Base-by-base conservation (phyloP, 2,329 filamentous ascomycete genomes). In the Cytospora mali region DNA sequence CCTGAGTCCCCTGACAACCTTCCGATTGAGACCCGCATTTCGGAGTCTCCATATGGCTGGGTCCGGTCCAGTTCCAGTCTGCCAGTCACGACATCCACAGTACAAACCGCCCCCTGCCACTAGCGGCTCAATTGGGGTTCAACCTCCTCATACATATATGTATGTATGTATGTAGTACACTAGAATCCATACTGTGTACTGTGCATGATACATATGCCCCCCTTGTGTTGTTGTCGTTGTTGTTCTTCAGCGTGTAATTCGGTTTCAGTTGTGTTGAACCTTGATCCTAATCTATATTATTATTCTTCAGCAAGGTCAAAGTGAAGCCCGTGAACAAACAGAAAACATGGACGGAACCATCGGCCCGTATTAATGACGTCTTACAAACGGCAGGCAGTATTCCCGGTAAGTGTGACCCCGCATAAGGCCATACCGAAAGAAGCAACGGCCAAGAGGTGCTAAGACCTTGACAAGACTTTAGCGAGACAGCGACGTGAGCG, bases 11-110 rank as follows among this genome's bases (percentile, higher is more conserved):
- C 35, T 18, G n/a, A n/a, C n/a, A n/a, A n/a, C n/a, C n/a, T n/a
- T n/a, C n/a, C n/a, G n/a, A n/a, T n/a, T n/a, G n/a, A 16, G 39
- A 21, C n/a, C n/a, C 42, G 42, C n/a, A 46, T 46, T 18, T 46
- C 42, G 42, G 39, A 46, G n/a, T 46, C 42, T 46, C 42, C 42
- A 46, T 46, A n/a, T 46, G n/a, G 42, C 42, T 46, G 42, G 42
- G 42, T 46, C n/a, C n/a, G 10, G 5, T 11, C 42, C 10, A 46
- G n/a, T 5, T 6, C 35, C 35, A 18, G 14, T 6, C 35, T 6
- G 6, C 35, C 35, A 18, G 14, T 16, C 16, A 3, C 14, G 6
- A 14, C 35, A 16, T 2, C 16, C 6, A 16, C 14, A 18, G 14
- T 18, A 18, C n/a, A n/a, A n/a, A n/a, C n/a, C 14, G 31, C 31